Percentiles rank a stretch among this genome's conserved stretches.
These are phyloP conservation scores for Escovopsis sp. DNA, from an alignment of 2,329 filamentous ascomycete genomes.

Conservation along the genomic window DNA sequence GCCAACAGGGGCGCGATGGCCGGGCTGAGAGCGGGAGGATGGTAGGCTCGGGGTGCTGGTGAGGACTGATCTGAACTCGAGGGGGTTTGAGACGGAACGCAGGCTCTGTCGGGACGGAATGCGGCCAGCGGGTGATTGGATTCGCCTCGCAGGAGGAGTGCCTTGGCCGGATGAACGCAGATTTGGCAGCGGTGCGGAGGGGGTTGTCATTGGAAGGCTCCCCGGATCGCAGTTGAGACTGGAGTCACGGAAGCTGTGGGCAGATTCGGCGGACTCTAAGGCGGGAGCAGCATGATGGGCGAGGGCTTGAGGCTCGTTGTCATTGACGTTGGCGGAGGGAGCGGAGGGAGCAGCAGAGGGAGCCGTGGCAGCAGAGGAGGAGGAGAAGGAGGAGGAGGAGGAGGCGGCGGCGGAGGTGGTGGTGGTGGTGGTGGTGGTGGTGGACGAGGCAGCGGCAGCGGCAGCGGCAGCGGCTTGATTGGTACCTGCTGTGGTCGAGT, in stretches of 20 bases:
- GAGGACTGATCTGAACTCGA: constrained; percentile 27
- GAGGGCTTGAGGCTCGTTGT: constrained; percentile 8
- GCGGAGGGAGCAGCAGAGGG: background rate
- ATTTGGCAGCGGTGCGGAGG: constrained; percentile 25
- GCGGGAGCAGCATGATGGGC: constrained; percentile 24
- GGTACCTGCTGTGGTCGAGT: background rate
- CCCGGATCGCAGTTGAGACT: constrained; percentile 22
- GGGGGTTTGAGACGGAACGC: constrained; percentile 43
- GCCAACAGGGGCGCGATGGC: too few species aligned
- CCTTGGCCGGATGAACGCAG: constrained; percentile 37
- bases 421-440: background rate
- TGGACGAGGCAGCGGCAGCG: background rate
- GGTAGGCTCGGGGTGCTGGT: constrained; percentile 15
- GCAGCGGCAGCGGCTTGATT: constrained; percentile 1
- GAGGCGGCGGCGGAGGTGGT: background rate
- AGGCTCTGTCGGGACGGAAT: constrained; percentile 26
- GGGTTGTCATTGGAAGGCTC: constrained; percentile 21
- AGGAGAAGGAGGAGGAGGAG: background rate
- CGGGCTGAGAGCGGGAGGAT: constrained; percentile 9
- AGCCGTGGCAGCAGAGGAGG: constrained; percentile 2
- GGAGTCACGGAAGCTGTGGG: constrained; percentile 32
- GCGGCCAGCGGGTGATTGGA: constrained; percentile 25
- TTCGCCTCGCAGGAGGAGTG: constrained; percentile 32
- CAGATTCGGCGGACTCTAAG: constrained; percentile 41
- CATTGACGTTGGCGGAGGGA: background rate